Conservation (phyloP, 2,329 filamentous ascomycete genomes). For the Albifimbria verrucaria region DNA sequence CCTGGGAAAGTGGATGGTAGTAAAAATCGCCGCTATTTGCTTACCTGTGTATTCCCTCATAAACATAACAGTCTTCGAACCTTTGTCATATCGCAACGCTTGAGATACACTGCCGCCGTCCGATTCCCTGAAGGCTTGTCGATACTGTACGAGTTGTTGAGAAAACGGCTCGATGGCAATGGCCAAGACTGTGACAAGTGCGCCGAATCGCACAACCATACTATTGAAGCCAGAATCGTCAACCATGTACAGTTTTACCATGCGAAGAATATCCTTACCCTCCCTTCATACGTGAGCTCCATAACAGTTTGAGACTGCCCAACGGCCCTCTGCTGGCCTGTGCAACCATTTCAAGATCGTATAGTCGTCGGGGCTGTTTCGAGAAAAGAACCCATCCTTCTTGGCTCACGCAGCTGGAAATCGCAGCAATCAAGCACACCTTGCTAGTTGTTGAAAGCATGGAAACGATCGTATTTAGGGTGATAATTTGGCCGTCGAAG, state of each 20-base stretch:
- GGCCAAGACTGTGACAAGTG: slow-evolving; percentile 10
- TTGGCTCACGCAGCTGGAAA: slow-evolving; percentile 11
- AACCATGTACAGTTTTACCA: neutral
- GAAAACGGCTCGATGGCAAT: slow-evolving; percentile 14
- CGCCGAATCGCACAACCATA: slow-evolving; percentile 8
- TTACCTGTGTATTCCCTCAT: neutral
- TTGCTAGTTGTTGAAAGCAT: slow-evolving; percentile 10
- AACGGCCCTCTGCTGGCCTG: slow-evolving; percentile 11
- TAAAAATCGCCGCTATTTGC: no score
- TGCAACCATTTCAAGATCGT: slow-evolving; percentile 12
- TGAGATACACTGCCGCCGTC: slow-evolving; percentile 2
- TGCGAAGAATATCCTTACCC: slow-evolving; percentile 1
- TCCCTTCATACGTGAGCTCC: slow-evolving; percentile 6
- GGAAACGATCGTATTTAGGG: slow-evolving; percentile 12
- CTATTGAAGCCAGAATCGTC: neutral
- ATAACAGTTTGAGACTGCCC: slow-evolving; percentile 8
- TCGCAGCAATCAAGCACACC: slow-evolving; percentile 5
- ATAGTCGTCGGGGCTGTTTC: slow-evolving; percentile 6
- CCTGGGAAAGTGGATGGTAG: no score
- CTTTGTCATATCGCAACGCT: slow-evolving; percentile 8
- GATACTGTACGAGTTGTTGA: slow-evolving; percentile 11
- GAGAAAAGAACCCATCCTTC: slow-evolving; percentile 13
- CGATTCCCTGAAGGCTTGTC: neutral
- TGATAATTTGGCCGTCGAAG: slow-evolving; percentile 10
- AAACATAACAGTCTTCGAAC: neutral